Evolutionary conservation across 1,139 yeast genomes (phyloP).

Genomic region (Taphrina wiesneri): DNA sequence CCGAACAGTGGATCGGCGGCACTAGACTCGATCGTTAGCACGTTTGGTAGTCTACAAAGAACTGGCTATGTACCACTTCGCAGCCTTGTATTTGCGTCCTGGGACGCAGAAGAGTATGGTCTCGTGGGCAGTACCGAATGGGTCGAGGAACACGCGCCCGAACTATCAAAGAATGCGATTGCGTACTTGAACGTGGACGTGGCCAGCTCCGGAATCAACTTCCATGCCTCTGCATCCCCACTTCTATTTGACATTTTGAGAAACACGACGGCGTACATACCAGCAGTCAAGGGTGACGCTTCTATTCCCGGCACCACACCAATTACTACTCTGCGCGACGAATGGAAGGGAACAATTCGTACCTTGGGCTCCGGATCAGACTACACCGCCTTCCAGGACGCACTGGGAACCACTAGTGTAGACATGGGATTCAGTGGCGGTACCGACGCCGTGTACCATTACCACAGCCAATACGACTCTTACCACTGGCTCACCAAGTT

Average conservation of each 20-base stretch:
- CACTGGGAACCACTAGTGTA: slow-evolving; percentile 63
- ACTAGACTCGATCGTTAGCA: slow-evolving; percentile 60
- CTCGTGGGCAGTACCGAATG: slow-evolving; percentile 68
- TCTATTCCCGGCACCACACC: slow-evolving; percentile 18
- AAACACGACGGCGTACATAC: slow-evolving; percentile 45
- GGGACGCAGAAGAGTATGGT: slow-evolving; percentile 78
- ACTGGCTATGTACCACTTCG: slow-evolving; percentile 66
- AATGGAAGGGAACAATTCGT: slow-evolving; percentile 51
- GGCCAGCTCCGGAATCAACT: slow-evolving; percentile 56
- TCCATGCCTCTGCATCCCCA: slow-evolving; percentile 57
- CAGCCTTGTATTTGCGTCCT: slow-evolving; percentile 61
- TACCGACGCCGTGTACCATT: slow-evolving; percentile 61
- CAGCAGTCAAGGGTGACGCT: slow-evolving; percentile 52
- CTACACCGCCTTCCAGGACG: slow-evolving; percentile 66
- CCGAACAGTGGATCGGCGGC: slow-evolving; percentile 69
- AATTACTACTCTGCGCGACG: slow-evolving; percentile 57
- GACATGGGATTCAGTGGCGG: slow-evolving; percentile 57
- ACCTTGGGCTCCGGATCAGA: slow-evolving; percentile 68
- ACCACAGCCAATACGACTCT: slow-evolving; percentile 52
- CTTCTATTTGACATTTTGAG: slow-evolving; percentile 51
- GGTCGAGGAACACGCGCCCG: slow-evolving; percentile 58
- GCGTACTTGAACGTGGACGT: slow-evolving; percentile 68
- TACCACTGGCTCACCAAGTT: slow-evolving; percentile 60
- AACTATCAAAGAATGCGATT: slow-evolving; percentile 52
- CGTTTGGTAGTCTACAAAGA: slow-evolving; percentile 53